phyloP scores from a whole-genome alignment of 257 asterid genomes.

The Nicotiana undulata region DNA sequence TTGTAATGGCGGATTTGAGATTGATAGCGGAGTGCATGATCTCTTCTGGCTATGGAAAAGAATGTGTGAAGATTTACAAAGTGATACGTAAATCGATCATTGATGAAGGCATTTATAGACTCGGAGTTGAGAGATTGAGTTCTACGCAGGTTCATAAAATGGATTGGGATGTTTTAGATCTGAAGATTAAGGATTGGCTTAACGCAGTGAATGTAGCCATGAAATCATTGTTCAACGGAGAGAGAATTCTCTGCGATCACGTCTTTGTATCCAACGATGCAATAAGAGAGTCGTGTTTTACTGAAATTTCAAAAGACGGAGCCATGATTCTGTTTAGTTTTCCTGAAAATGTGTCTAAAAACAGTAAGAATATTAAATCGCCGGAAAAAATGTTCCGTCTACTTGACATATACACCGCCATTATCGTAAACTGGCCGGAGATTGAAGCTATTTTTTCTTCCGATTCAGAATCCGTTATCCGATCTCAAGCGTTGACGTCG shows the following conservation, averaged over 20 bases:
- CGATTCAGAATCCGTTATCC: conserved; percentile 32
- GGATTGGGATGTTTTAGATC: conserved; percentile 50
- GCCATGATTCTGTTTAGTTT: conserved; percentile 56
- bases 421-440: conserved; percentile 57
- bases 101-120: conserved; percentile 68
- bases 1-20: conserved; percentile 61
- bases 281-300: conserved; percentile 55
- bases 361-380: conserved; percentile 28
- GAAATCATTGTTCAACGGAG: conserved; percentile 55
- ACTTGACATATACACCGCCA: conserved; percentile 69
- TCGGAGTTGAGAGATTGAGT: conserved; percentile 50
- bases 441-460: conserved; percentile 61
- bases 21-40: conserved; percentile 76
- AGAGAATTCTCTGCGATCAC: conserved; percentile 61
- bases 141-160: conserved; percentile 43
- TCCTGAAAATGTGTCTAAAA: conserved; percentile 47
- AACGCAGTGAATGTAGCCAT: conserved; percentile 33
- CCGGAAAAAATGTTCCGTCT: conserved; percentile 56
- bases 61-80: conserved; percentile 58
- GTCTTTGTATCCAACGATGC: conserved; percentile 56
- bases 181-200: conserved; percentile 46
- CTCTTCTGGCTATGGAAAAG: conserved; percentile 55
- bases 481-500: conserved; percentile 47
- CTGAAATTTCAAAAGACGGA: conserved; percentile 53
- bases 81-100: conserved; percentile 72